Percentiles rank a stretch among this genome's conserved stretches.
phyloP scores from a whole-genome alignment of 345 rosid species.

The Salix suchowensis region DNA sequence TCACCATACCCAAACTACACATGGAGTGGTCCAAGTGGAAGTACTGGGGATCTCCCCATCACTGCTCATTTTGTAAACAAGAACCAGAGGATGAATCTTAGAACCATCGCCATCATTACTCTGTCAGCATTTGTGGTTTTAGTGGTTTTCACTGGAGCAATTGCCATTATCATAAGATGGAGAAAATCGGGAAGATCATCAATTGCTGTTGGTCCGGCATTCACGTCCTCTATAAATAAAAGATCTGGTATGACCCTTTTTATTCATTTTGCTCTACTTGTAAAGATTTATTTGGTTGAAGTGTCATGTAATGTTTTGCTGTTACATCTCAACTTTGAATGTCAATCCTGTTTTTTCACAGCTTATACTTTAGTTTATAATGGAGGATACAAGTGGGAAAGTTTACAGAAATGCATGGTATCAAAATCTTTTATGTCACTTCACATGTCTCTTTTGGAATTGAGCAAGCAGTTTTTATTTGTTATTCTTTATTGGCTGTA shows the following conservation, averaged over 20 bases:
- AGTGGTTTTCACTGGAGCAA: slow-evolving; percentile 65
- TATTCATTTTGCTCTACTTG: neutral
- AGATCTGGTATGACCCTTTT: slow-evolving; percentile 51
- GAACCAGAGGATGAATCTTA: slow-evolving; percentile 63
- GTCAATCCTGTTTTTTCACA: neutral
- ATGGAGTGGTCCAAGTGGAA: slow-evolving; percentile 69
- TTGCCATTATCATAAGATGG: slow-evolving; percentile 67
- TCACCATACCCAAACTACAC: slow-evolving; percentile 49
- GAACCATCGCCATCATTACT: slow-evolving; percentile 64
- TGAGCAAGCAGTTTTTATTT: neutral
- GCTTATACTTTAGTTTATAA: neutral
- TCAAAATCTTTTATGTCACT: neutral
- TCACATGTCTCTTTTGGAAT: neutral
- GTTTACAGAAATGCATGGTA: neutral
- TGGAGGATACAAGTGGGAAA: neutral
- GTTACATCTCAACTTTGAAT: neutral
- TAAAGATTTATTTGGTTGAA: neutral
- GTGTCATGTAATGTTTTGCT: neutral
- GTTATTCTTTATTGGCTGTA: neutral
- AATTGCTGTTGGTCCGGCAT: slow-evolving; percentile 78
- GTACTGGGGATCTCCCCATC: slow-evolving; percentile 64
- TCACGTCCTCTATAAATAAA: slow-evolving; percentile 69
- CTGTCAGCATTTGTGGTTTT: slow-evolving; percentile 77
- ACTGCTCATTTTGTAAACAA: slow-evolving; percentile 55
- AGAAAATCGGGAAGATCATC: slow-evolving; percentile 73